These are phyloP conservation scores for Colletotrichum sp. DNA, from an alignment of 2,329 filamentous ascomycete genomes.

Conservation along the genomic window DNA sequence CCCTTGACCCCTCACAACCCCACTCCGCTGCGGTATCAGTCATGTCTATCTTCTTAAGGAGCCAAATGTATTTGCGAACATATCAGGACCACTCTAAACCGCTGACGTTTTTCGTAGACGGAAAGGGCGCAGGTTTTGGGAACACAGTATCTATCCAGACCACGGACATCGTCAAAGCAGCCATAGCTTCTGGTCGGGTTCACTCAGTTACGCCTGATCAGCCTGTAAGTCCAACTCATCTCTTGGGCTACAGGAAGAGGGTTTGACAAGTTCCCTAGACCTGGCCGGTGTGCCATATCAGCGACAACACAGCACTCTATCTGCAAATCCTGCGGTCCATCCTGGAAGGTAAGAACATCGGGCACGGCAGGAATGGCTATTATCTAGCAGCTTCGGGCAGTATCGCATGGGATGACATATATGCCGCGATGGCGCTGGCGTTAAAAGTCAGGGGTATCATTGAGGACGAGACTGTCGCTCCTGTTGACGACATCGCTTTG, in stretches of 20 bases:
- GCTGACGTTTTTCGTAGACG: not conserved
- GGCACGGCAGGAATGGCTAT: not conserved
- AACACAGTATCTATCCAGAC: not conserved
- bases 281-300: not conserved
- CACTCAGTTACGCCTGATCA: not conserved
- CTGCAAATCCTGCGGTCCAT: not conserved
- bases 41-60: too few relatives aligned
- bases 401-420: not conserved
- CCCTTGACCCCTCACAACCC: not conserved
- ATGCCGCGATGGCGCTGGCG: not conserved
- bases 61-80: not conserved
- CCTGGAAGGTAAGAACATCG: not conserved
- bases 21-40: too few relatives aligned
- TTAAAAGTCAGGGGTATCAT: not conserved
- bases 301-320: not conserved
- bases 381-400: not conserved
- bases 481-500: not conserved
- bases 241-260: not conserved
- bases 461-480: not conserved
- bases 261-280: not conserved
- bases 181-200: not conserved
- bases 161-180: not conserved
- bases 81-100: accelerated
- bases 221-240: not conserved
- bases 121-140: not conserved